A percentile compares a stretch with the other conserved stretches of the same genome.
phyloP scores from a whole-genome alignment of 2,329 filamentous ascomycete genomes.

The Atkinsonella texensis region DNA sequence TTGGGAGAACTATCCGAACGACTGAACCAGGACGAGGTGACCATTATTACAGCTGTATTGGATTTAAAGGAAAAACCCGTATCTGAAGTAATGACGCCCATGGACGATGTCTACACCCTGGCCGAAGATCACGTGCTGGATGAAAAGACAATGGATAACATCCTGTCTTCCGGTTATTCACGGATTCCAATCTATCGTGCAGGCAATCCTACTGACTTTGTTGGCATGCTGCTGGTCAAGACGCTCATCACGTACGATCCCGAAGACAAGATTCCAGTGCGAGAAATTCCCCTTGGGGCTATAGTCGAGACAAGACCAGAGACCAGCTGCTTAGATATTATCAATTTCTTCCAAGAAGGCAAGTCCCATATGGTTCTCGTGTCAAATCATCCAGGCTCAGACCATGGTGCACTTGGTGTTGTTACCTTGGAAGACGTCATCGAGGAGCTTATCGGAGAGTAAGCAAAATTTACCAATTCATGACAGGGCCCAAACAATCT shows the following conservation, averaged over 20 bases:
- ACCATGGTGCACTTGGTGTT: conserved; percentile 81
- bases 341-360: conserved; percentile 99
- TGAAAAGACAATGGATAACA: conserved; percentile 87
- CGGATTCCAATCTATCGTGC: conserved; percentile 88
- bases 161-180: conserved; percentile 88
- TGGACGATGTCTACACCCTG: conserved; percentile 94
- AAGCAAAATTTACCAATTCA: conserved; percentile 25
- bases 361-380: conserved; percentile 99
- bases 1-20: conserved; percentile 78
- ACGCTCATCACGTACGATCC: conserved; percentile 98
- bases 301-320: conserved; percentile 90
- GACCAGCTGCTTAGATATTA: conserved; percentile 93
- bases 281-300: conserved; percentile 85
- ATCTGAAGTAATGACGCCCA: conserved; percentile 94
- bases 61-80: conserved; percentile 96
- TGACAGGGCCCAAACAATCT: conserved; percentile 1
- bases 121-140: conserved; percentile 90
- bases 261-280: conserved; percentile 75
- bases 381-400: conserved; percentile 78
- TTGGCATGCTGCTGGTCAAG: conserved; percentile 96
- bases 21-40: conserved; percentile 93
- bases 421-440: conserved; percentile 97
- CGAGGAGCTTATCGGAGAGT: conserved; percentile 96
- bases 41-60: conserved; percentile 92
- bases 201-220: conserved; percentile 74